Conservation (phyloP, 2,329 filamentous ascomycete species). For the Sclerotinia minor region DNA sequence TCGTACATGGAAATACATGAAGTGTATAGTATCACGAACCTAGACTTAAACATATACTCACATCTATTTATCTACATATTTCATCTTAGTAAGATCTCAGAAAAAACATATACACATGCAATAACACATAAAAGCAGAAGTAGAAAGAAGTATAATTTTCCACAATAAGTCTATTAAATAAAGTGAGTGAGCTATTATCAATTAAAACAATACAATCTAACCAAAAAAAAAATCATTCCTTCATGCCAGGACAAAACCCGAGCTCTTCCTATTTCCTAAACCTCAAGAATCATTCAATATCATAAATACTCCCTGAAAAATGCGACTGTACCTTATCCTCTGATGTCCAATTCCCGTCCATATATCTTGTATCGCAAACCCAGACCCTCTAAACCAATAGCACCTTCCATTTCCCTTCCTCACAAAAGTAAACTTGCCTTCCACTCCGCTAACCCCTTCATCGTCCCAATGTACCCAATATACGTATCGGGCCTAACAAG, state of each 20-base stretch:
- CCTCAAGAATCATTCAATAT: not conserved
- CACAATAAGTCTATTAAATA: not conserved
- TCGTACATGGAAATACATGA: no score
- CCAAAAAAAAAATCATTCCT: not conserved
- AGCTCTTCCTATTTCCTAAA: not conserved
- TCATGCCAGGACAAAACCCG: not conserved
- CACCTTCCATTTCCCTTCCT: not conserved
- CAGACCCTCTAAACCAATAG: not conserved
- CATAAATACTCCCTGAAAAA: not conserved
- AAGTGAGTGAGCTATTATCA: not conserved
- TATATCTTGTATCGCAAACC: not conserved
- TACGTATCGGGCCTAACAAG: constrained; percentile 35
- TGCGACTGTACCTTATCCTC: not conserved
- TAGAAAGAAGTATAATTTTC: not conserved
- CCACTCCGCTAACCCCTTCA: constrained; percentile 30
- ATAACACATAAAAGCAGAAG: not conserved
- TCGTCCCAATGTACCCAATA: constrained; percentile 34
- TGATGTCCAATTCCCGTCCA: not conserved
- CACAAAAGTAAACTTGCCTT: constrained; percentile 21
- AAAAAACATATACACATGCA: not conserved
- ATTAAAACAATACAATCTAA: not conserved
- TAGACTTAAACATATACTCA: not conserved
- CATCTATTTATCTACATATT: not conserved
- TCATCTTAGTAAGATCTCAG: not conserved
- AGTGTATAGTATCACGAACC: no score